Evolutionary conservation across 2,329 filamentous ascomycete species (phyloP).

Genomic region (Metarhizium guizhouense): DNA sequence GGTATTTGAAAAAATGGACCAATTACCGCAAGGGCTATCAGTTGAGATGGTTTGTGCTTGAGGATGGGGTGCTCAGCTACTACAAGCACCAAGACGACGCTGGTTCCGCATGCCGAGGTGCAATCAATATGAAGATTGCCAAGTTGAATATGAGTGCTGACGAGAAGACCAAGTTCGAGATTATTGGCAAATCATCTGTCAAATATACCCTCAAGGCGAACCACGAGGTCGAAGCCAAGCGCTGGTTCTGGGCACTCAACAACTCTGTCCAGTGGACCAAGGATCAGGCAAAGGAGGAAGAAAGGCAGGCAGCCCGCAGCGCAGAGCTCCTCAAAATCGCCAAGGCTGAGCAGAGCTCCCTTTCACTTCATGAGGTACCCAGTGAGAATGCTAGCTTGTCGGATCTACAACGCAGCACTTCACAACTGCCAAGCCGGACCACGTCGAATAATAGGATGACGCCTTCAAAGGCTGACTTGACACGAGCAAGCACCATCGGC

Average conservation of each 20-base stretch:
- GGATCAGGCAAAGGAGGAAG: conserved; percentile 89
- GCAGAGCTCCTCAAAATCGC: conserved; percentile 70
- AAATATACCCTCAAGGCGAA: conserved; percentile 98
- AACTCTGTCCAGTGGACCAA: conserved; percentile 99
- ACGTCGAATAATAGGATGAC: conserved; percentile 17
- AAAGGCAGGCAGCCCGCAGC: conserved; percentile 63
- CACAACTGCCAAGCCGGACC: conserved; percentile 29
- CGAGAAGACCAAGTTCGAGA: conserved; percentile 96
- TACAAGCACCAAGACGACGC: conserved; percentile 99
- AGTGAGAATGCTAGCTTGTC: conserved; percentile 45
- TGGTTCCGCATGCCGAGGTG: conserved; percentile 89
- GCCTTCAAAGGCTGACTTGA: conserved; percentile 26
- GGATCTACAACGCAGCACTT: conserved; percentile 34
- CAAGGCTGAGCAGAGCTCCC: conserved; percentile 61
- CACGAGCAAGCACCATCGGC: conserved; percentile 34
- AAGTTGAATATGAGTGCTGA: conserved; percentile 91
- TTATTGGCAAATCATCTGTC: conserved; percentile 94
- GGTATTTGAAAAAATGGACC: conserved; percentile 98
- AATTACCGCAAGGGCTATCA: conserved; percentile 98
- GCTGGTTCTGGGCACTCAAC: conserved; percentile 98
- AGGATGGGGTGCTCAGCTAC: conserved; percentile 95
- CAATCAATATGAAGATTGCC: conserved; percentile 98
- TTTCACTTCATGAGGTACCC: conserved; percentile 34
- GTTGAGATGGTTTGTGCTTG: conserved; percentile 92
- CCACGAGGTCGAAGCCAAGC: conserved; percentile 94